phyloP scores from a whole-genome alignment of 345 rosid genomes.

The Populus ilicifolia region DNA sequence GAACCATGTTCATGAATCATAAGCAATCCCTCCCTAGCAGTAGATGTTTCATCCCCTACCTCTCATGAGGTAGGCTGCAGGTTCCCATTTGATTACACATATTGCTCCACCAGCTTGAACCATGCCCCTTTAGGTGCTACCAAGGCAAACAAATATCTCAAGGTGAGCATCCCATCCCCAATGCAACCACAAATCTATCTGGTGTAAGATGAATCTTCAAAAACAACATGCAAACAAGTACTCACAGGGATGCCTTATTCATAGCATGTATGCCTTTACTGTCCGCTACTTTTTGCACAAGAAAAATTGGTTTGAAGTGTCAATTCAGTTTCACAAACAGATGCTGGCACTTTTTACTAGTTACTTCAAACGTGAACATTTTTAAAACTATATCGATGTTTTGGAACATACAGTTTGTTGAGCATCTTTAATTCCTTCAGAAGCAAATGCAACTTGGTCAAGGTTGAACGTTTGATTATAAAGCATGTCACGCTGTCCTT shows the following conservation, averaged over 20 bases:
- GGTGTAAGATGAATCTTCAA: background rate
- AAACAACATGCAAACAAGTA: background rate
- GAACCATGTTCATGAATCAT: slow-evolving; percentile 8
- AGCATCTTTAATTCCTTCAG: slow-evolving; percentile 98
- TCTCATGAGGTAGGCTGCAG: slow-evolving; percentile 53
- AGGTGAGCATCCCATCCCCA: slow-evolving; percentile 1
- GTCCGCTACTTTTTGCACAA: background rate
- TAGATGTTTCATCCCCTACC: slow-evolving; percentile 35
- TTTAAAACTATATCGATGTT: background rate
- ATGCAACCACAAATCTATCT: background rate
- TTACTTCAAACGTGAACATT: background rate
- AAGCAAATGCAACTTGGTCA: slow-evolving; percentile 99
- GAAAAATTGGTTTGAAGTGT: no score
- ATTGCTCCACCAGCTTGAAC: slow-evolving; percentile 42
- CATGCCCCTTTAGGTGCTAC: slow-evolving; percentile 33
- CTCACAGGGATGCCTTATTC: background rate
- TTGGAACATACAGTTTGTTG: slow-evolving; percentile 79
- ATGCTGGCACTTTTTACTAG: background rate
- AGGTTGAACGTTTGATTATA: slow-evolving; percentile 96
- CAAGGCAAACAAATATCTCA: slow-evolving; percentile 34
- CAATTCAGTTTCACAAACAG: background rate
- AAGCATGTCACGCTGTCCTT: slow-evolving; percentile 96
- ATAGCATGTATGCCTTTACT: background rate
- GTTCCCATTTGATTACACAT: slow-evolving; percentile 36
- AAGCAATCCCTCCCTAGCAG: slow-evolving; percentile 18